Evolutionary conservation across 129 eudicot species (phyloP).

Genomic region (Ambrosia trifida): DNA sequence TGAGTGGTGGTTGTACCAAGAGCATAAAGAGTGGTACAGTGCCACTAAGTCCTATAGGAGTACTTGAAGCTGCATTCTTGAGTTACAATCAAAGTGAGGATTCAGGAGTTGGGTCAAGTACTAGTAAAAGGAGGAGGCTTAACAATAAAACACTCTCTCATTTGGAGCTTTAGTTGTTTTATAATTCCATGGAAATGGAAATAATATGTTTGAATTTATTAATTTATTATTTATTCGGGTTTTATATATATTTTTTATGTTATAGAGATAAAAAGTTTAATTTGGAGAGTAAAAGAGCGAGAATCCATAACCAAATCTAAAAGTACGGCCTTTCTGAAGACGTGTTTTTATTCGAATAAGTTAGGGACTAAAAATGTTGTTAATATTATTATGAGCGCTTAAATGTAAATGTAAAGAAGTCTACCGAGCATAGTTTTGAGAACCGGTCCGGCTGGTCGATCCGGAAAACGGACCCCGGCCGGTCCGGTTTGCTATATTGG

Average conservation of each 20-base stretch:
- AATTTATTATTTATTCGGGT: slow-evolving; percentile 17
- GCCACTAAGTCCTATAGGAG: slow-evolving; percentile 58
- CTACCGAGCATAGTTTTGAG: no score
- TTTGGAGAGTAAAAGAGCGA: neutral
- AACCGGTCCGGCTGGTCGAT: no score
- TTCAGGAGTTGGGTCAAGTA: slow-evolving; percentile 38
- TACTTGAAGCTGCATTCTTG: slow-evolving; percentile 56
- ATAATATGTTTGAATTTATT: slow-evolving; percentile 22
- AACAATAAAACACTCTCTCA: slow-evolving; percentile 27
- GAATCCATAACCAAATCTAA: neutral
- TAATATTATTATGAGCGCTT: no score
- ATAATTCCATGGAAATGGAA: slow-evolving; percentile 30
- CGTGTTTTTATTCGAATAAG: neutral
- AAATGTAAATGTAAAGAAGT: no score
- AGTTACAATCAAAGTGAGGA: slow-evolving; percentile 49
- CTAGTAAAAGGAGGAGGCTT: slow-evolving; percentile 46
- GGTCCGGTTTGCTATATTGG: no score
- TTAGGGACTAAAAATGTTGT: no score
- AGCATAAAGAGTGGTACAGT: slow-evolving; percentile 27
- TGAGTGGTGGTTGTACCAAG: slow-evolving; percentile 27
- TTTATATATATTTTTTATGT: neutral
- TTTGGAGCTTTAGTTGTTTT: slow-evolving; percentile 29
- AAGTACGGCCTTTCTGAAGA: neutral
- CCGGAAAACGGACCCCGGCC: no score
- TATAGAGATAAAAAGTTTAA: neutral